Evolutionary conservation across 352 stramenopile genomes (phyloP).

Genomic region (Globisporangium uncinulatum): DNA sequence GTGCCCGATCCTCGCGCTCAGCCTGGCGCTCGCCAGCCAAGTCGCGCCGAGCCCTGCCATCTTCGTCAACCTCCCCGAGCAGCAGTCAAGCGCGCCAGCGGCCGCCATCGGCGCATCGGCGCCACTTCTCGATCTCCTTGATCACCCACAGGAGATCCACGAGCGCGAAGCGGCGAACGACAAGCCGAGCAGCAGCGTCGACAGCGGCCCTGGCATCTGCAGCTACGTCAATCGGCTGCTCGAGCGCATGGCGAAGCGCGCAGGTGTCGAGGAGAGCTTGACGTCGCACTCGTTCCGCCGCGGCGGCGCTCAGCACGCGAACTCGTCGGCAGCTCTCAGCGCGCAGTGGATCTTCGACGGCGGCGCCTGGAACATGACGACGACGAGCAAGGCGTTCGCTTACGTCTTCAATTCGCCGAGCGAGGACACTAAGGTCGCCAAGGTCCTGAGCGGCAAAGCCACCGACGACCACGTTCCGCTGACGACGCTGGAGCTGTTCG

Average conservation of each 20-base stretch:
- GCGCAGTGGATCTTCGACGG: too few species aligned
- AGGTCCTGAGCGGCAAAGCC: constrained; percentile 18
- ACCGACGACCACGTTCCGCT: background rate
- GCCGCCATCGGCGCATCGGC: background rate
- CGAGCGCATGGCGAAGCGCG: background rate
- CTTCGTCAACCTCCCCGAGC: background rate
- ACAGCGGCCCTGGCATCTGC: constrained; percentile 3
- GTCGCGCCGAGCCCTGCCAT: background rate
- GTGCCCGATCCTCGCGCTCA: background rate
- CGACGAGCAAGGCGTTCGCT: constrained; percentile 1
- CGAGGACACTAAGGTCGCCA: constrained; percentile 20
- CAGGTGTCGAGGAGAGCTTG: background rate
- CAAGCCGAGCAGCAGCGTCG: background rate
- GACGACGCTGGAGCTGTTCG: background rate
- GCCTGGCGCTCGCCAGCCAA: too few species aligned
- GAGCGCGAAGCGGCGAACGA: background rate
- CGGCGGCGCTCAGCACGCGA: constrained; percentile 3
- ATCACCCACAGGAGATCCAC: constrained; percentile 3
- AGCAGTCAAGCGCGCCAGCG: background rate
- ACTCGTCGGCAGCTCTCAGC: background rate
- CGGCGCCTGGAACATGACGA: too few species aligned
- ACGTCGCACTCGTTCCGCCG: constrained; percentile 5
- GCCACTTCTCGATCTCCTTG: background rate
- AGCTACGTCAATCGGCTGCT: background rate
- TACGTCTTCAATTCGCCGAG: constrained; percentile 21